Conservation (phyloP, 495 filamentous ascomycete genomes). For the Lepidopterella palustris region DNA sequence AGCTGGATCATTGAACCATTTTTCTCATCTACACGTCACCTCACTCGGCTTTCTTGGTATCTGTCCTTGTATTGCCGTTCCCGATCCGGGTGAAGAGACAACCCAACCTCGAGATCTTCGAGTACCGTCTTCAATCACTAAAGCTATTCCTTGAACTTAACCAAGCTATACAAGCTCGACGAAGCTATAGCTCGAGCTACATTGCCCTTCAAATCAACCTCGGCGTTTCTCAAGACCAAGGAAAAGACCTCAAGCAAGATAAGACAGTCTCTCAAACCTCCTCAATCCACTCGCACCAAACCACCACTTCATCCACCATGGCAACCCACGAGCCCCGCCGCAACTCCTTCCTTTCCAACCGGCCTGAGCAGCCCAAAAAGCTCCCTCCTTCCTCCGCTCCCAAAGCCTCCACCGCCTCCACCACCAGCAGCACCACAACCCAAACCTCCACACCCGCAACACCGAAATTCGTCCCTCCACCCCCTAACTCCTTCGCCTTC, state of each 20-base stretch:
- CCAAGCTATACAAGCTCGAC: too few species aligned
- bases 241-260: too few species aligned
- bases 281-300: background rate
- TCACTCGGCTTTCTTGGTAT: too few species aligned
- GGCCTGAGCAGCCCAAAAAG: background rate
- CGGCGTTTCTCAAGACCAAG: too few species aligned
- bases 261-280: background rate
- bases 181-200: too few species aligned
- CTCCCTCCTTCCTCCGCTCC: background rate
- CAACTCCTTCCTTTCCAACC: conserved; percentile 3
- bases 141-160: too few species aligned
- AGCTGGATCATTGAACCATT: background rate
- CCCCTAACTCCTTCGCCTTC: conserved; percentile 1
- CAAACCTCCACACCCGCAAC: background rate
- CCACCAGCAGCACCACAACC: background rate
- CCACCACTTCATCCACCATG: background rate
- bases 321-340: background rate
- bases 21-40: too few species aligned
- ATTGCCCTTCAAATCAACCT: too few species aligned
- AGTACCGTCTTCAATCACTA: too few species aligned
- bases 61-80: too few species aligned
- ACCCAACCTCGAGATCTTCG: too few species aligned
- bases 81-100: too few species aligned
- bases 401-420: background rate
- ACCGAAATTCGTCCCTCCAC: conserved; percentile 1